Evolutionary conservation across 345 rosid genomes (phyloP).

Genomic region (Hirschfeldia incana): DNA sequence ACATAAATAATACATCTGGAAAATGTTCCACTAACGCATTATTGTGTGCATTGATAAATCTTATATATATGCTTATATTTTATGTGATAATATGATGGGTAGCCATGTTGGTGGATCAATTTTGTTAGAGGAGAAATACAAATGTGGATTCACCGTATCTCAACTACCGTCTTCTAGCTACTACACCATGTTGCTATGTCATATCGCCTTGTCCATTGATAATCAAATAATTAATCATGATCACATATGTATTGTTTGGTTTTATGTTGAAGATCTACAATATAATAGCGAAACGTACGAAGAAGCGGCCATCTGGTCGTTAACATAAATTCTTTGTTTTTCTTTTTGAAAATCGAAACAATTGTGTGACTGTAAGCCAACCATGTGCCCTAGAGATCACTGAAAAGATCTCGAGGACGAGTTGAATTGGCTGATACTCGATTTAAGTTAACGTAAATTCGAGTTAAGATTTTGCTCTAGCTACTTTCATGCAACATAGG

Average conservation of each 20-base stretch:
- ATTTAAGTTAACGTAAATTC: too few species aligned
- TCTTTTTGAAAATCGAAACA: too few species aligned
- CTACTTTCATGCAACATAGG: too few species aligned
- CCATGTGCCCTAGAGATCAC: too few species aligned
- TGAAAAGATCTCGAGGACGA: too few species aligned
- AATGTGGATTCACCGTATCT: conserved; percentile 36
- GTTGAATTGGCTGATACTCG: too few species aligned
- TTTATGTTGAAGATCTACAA: background rate
- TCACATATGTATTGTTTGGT: conserved; percentile 10
- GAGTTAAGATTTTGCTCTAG: too few species aligned
- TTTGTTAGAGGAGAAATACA: conserved; percentile 2
- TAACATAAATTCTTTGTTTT: too few species aligned
- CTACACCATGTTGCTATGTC: conserved; percentile 30
- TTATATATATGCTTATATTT: background rate
- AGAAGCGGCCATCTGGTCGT: background rate
- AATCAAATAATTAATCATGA: background rate
- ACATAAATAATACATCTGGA: conserved; percentile 7
- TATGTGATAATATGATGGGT: conserved; percentile 27
- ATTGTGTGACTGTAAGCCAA: too few species aligned
- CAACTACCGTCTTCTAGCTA: conserved; percentile 30
- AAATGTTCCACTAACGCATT: conserved; percentile 12
- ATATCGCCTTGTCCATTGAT: conserved; percentile 24
- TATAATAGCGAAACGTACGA: background rate
- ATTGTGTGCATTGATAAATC: conserved; percentile 10
- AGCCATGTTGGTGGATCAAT: conserved; percentile 22